phyloP scores from a whole-genome alignment of 2,329 filamentous ascomycete species.

The Calonectria pseudoreteaudii region DNA sequence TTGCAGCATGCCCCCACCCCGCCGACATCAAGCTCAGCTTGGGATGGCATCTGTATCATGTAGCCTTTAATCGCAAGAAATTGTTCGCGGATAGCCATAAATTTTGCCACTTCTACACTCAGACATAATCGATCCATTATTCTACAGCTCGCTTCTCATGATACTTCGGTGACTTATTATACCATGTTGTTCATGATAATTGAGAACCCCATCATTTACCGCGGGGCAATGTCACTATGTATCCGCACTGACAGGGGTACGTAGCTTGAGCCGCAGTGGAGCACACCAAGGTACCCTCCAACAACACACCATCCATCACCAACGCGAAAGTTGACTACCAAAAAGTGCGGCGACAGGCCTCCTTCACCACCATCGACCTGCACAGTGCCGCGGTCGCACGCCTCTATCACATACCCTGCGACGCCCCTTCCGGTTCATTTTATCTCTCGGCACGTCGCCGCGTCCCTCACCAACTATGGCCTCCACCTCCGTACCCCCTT shows the following conservation, averaged over 20 bases:
- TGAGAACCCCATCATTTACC: neutral
- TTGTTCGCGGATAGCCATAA: neutral
- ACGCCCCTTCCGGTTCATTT: neutral
- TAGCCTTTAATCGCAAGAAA: neutral
- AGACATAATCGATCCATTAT: neutral
- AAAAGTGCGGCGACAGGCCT: neutral
- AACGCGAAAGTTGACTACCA: too few relatives aligned
- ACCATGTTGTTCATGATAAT: neutral
- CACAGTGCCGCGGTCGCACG: neutral
- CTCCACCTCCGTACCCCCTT: conserved; percentile 46
- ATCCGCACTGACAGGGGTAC: conserved; percentile 29
- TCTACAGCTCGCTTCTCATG: neutral
- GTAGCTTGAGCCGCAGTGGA: conserved; percentile 42
- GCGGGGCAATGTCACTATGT: conserved; percentile 22
- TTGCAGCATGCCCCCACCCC: neutral
- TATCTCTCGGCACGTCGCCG: neutral
- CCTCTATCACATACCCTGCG: neutral
- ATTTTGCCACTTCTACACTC: neutral
- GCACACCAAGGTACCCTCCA: conserved; percentile 31
- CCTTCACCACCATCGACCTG: neutral
- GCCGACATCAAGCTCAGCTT: neutral
- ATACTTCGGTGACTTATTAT: neutral
- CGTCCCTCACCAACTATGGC: conserved; percentile 40
- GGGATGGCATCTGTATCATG: neutral
- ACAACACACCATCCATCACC: conserved; percentile 22